Percentiles rank a stretch among this genome's conserved stretches.
Evolutionary conservation across 768 basidiomycete genomes (phyloP).

Genomic region (Fibroporia radiculosa): DNA sequence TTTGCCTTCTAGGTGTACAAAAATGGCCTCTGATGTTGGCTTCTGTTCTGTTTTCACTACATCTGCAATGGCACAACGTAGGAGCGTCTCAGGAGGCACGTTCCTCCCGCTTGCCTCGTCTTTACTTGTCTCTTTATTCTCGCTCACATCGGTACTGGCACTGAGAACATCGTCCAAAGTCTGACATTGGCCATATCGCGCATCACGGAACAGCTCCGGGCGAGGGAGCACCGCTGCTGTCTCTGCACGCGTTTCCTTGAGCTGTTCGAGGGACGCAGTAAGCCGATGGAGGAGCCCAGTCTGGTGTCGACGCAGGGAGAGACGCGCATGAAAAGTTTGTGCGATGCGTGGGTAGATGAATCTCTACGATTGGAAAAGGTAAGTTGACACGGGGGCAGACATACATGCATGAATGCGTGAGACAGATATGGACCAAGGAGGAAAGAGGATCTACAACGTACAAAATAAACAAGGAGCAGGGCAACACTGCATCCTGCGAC

Average conservation of each 20-base stretch:
- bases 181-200: conserved; percentile 35
- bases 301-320: conserved; percentile 55
- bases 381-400: no score
- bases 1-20: conserved; percentile 47
- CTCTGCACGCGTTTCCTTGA: conserved; percentile 50
- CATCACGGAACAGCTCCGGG: conserved; percentile 42
- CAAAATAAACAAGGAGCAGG: conserved; percentile 58
- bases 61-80: conserved; percentile 59
- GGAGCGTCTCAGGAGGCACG: conserved; percentile 45
- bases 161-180: conserved; percentile 34
- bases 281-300: conserved; percentile 46
- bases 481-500: conserved; percentile 54
- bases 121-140: no score
- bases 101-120: no score
- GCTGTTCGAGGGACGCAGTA: conserved; percentile 42
- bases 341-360: conserved; percentile 62
- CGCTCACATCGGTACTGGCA: conserved; percentile 14
- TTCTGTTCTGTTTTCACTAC: conserved; percentile 28
- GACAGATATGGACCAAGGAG: no score
- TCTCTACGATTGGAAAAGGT: conserved; percentile 35
- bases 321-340: conserved; percentile 51
- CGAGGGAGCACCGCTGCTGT: conserved; percentile 51
- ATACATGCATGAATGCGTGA: neutral
- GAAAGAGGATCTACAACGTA: no score
- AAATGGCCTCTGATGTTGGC: conserved; percentile 52